Conservation (phyloP, 139 green algal genomes). For the Zygnema circumcarinatum region DNA sequence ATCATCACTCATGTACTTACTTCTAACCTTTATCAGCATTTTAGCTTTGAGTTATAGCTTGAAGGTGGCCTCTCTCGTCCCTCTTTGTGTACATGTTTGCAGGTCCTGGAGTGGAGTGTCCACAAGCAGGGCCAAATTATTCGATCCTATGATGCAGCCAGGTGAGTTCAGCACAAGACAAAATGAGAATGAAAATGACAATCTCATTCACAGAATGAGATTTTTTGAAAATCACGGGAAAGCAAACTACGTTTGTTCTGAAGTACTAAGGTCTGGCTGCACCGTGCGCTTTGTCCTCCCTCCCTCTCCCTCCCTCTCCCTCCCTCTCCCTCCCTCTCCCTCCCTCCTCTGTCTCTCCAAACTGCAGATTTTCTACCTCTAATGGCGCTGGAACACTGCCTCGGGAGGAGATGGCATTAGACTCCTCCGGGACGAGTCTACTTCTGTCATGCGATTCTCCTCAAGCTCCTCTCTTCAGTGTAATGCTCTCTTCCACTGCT, state of each 20-base stretch:
- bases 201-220: too few species aligned
- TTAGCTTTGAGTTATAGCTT: neutral
- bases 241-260: too few species aligned
- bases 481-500: neutral
- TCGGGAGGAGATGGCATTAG: slow-evolving; percentile 13
- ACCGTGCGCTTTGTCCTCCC: too few species aligned
- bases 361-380: neutral
- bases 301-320: too few species aligned
- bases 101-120: slow-evolving; percentile 36
- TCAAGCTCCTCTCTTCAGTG: neutral
- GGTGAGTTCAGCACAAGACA: too few species aligned
- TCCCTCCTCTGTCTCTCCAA: neutral
- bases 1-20: too few species aligned
- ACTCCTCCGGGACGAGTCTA: slow-evolving; percentile 1
- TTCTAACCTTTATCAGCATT: neutral
- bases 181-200: neutral
- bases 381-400: neutral
- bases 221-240: too few species aligned
- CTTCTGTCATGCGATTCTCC: slow-evolving; percentile 14
- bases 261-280: too few species aligned
- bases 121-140: slow-evolving; percentile 38
- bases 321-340: neutral
- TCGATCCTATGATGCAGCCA: slow-evolving; percentile 20
- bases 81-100: too few species aligned
- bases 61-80: too few species aligned